Base-by-base conservation (phyloP, 2,329 filamentous ascomycete species). In the Blastomyces silverae region DNA sequence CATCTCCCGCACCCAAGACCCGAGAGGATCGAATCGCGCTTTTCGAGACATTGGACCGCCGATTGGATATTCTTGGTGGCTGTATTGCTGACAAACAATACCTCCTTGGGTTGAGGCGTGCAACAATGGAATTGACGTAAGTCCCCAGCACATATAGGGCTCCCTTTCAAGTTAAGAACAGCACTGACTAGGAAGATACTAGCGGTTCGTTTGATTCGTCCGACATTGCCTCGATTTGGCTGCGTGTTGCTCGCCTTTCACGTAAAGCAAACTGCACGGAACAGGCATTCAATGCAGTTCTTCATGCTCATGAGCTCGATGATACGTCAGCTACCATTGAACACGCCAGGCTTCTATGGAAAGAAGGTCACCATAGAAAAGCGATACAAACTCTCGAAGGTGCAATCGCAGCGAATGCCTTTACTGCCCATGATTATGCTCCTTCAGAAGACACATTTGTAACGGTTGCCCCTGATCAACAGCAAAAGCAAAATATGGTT, bases 21-120 rank as follows among this genome's bases (percentile, higher is more conserved):
- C 70, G 66, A 55, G 64, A 71, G 46, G 68, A 70, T 61, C 64
- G 64, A 17, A 57, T 65, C n/a, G 39, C 65, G 25, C 66, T 80
- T 31, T 74, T 89, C 7, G 80, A 82, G 61, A 82, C 82, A 28
- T 75, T 97, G 5, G 83, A 89, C 66, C 86, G 89, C 57, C 87
- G 94, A n/a, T 79, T 99, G n/a, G 90, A 92, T 69, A 84, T 95
- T 1, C 81, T 99, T 2, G 94, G 95, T 0, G 90, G 92, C 0
- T 96, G 94, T 71, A 88, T 92, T 48, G 86, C 87, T 62, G 92
- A 99, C 74, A 99, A 99, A 75, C 93, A 97, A 73, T 97, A 96
- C 73, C 78, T 99, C 11, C 81, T 99, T 37, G 90, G 92, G 0
- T 83, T 97, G 52, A 86, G 92, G 64, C 85, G 94, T 69, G 93